Conservation (phyloP, 768 basidiomycete species). For the Coprinopsis marcescibilis region DNA sequence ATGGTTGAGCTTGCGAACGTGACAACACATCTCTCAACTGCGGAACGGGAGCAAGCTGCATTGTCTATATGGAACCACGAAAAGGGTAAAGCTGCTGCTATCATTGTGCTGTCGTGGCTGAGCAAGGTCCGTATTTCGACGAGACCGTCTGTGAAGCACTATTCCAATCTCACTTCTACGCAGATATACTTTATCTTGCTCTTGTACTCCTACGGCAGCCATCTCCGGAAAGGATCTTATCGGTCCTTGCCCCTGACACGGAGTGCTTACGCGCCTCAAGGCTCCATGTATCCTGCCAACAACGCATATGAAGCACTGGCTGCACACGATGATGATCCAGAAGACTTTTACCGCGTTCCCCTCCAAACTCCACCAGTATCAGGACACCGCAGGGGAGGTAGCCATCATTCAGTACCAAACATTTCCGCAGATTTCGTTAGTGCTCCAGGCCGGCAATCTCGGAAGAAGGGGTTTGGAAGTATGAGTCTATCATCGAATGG, state of each 20-base stretch:
- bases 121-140: constrained; percentile 60
- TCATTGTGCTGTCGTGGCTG: constrained; percentile 82
- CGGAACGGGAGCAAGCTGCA: constrained; percentile 66
- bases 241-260: constrained; percentile 66
- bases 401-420: constrained; percentile 39
- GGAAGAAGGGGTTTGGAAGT: constrained; percentile 23
- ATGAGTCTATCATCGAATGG: constrained; percentile 13
- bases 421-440: constrained; percentile 64
- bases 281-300: constrained; percentile 24
- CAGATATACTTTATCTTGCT: constrained; percentile 89
- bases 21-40: constrained; percentile 51
- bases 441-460: constrained; percentile 38
- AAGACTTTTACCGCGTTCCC: constrained; percentile 65
- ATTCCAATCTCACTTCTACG: constrained; percentile 8
- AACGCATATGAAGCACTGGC: constrained; percentile 36
- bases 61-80: constrained; percentile 85
- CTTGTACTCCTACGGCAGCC: constrained; percentile 89
- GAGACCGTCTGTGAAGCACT: too few species aligned
- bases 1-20: constrained; percentile 62
- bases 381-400: constrained; percentile 26
- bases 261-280: constrained; percentile 27
- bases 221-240: constrained; percentile 89
- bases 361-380: constrained; percentile 41
- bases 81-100: constrained; percentile 70
- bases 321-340: constrained; percentile 55